Percentiles rank a stretch among this genome's conserved stretches.
Evolutionary conservation across 352 stramenopile genomes (phyloP).

Genomic region (Pythium guiyangense): DNA sequence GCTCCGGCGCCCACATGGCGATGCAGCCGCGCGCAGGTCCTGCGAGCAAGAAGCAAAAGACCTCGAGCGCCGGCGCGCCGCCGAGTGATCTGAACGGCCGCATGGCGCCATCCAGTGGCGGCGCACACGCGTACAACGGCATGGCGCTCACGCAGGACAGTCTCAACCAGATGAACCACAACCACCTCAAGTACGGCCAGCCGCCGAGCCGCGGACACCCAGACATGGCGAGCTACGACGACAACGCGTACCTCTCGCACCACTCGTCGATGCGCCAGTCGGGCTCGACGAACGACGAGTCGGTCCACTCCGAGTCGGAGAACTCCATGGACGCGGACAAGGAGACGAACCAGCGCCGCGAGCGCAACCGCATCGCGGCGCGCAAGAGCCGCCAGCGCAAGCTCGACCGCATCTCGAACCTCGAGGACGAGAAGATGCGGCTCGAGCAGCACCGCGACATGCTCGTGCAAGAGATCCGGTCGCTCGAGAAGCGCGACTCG

Average conservation of each 20-base stretch:
- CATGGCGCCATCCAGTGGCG: background rate
- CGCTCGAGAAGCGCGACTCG: constrained; percentile 75
- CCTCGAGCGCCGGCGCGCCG: too few relatives aligned
- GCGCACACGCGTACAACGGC: background rate
- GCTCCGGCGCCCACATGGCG: constrained; percentile 34
- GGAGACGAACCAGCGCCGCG: constrained; percentile 78
- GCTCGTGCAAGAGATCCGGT: constrained; percentile 82
- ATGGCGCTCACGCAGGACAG: constrained; percentile 46
- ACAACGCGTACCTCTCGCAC: constrained; percentile 48
- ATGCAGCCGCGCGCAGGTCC: constrained; percentile 48
- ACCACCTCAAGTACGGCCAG: constrained; percentile 39
- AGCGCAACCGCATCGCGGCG: constrained; percentile 81
- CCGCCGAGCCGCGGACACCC: background rate
- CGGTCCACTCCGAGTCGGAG: constrained; percentile 65
- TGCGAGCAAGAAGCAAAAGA: constrained; percentile 45
- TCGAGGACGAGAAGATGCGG: constrained; percentile 86
- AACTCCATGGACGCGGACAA: constrained; percentile 51
- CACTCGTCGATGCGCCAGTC: constrained; percentile 25
- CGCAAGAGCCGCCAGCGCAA: constrained; percentile 83
- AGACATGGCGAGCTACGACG: constrained; percentile 45
- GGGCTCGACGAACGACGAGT: constrained; percentile 54
- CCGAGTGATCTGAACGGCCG: too few relatives aligned
- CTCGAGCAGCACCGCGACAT: constrained; percentile 85
- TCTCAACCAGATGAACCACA: constrained; percentile 48
- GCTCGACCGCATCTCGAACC: constrained; percentile 81